Percentiles rank a stretch among this genome's conserved stretches.
phyloP scores from a whole-genome alignment of 306 rosid species.

The Prosopis cineraria region DNA sequence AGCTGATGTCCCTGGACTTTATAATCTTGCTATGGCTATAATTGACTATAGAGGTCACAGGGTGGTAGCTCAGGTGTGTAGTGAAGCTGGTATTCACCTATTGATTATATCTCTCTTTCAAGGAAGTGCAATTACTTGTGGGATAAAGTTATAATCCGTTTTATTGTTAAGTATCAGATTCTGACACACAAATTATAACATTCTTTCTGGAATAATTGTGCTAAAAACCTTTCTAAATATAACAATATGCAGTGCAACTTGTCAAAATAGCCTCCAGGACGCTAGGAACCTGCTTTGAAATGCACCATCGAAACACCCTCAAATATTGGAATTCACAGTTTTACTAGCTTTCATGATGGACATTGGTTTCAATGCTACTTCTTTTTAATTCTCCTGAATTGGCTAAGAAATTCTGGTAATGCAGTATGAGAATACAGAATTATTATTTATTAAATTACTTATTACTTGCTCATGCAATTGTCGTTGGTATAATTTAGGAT shows the following conservation, averaged over 20 bases:
- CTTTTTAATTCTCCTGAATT: not conserved
- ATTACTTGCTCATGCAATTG: not conserved
- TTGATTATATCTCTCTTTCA: not conserved
- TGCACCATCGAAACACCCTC: not conserved
- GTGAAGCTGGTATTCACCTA: slow-evolving; percentile 7
- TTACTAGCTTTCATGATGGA: not conserved
- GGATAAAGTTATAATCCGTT: slow-evolving; percentile 14
- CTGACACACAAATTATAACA: not conserved
- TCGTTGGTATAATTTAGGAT: not conserved
- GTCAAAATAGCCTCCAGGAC: not conserved
- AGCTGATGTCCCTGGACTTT: slow-evolving; percentile 94
- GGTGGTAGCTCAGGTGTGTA: slow-evolving; percentile 96
- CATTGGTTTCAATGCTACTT: slow-evolving; percentile 8
- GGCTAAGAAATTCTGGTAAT: not conserved
- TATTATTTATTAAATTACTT: not conserved
- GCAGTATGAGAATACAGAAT: not conserved
- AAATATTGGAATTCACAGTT: slow-evolving; percentile 2
- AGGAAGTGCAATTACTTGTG: slow-evolving; percentile 1
- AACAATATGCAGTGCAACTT: not conserved
- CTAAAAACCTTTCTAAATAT: slow-evolving; percentile 9
- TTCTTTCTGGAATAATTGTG: slow-evolving; percentile 4
- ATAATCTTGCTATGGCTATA: slow-evolving; percentile 96
- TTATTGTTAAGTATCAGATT: not conserved
- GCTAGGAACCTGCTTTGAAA: not conserved
- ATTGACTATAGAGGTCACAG: slow-evolving; percentile 98